Conservation (phyloP, 768 basidiomycete species). For the Rhodotorula graminis region DNA sequence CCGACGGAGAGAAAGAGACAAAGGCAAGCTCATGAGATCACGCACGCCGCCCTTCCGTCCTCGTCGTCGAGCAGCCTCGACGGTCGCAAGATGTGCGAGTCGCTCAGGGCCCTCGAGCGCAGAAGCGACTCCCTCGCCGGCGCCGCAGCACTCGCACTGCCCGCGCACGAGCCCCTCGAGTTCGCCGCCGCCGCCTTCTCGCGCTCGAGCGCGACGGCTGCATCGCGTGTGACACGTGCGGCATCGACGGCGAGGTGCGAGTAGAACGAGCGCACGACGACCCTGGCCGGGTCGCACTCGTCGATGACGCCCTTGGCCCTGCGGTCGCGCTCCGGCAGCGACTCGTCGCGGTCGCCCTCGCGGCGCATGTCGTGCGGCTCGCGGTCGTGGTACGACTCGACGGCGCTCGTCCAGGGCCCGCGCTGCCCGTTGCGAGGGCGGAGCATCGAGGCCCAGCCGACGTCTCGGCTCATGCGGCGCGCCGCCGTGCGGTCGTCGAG, state of each 20-base stretch:
- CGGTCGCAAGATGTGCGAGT: background rate
- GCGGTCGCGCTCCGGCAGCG: background rate
- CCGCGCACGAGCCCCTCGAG: too few species aligned
- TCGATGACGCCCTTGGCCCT: constrained; percentile 57
- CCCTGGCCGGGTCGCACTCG: constrained; percentile 68
- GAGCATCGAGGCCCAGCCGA: background rate
- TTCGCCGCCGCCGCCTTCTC: background rate
- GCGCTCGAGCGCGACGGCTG: background rate
- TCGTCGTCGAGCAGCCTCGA: background rate
- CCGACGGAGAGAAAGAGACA: background rate
- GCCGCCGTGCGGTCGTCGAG: constrained; percentile 22
- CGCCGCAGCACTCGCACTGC: too few species aligned
- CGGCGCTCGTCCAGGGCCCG: constrained; percentile 15
- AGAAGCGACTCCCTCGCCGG: background rate
- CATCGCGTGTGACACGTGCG: constrained; percentile 47
- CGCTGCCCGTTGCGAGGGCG: constrained; percentile 15
- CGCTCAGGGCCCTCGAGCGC: constrained; percentile 4
- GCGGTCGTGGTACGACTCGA: constrained; percentile 23
- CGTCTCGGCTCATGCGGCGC: background rate
- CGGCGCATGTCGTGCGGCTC: background rate
- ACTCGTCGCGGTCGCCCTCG: background rate
- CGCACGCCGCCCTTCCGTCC: background rate
- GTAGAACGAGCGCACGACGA: constrained; percentile 78
- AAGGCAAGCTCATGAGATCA: background rate
- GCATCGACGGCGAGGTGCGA: constrained; percentile 81